Evolutionary conservation across 2,329 filamentous ascomycete genomes (phyloP), one percentile per base, ranked within the genome.

Genomic region (Pseudocercospora crystallina): DNA sequence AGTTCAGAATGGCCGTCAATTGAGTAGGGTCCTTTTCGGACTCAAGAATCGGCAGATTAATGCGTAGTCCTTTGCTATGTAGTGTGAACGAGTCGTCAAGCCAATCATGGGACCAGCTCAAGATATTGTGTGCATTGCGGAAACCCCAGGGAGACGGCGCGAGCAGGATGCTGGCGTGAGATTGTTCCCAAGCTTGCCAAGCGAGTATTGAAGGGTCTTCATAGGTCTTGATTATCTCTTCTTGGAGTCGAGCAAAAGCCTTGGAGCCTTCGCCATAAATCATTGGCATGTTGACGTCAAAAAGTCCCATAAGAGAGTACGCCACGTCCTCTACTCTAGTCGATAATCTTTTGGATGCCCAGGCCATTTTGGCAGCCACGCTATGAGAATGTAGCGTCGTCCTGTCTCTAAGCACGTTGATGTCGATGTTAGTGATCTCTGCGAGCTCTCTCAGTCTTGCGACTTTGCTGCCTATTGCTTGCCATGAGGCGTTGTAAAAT

Each of bases 361-460:
- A 62, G 5, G 52, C 52, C 44, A 61, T 55, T 12, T 54, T 53
- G 26, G 50, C 44, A 15, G 58, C 58, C 5, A 60, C 54, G 34
- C 56, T 57, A 35, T 51, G 45, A 8, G 57, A 54, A 14, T 42
- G 32, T 4, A 58, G 33, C 8, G 41, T 47, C 2, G 45, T 50
- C 3, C 55, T 48, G 12, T 60, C 57, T 12, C 45, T 37, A 2
- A 60, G 45, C 11, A 60, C 57, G 15, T 54, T 47, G 12, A 42
- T 12, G 26, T 58, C 55, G 33, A 72, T 71, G 2, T 60, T 53
- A 5, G 70, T 71, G 31, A 67, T 61, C 13, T 49, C 37, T 3
- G 61, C 56, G 9, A 70, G 45, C n/a, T 57, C 45, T 10, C 43
- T 36, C 7, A 49, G 48, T 20, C 61, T 54, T 8, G 39, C 53